Base-by-base conservation (phyloP, 768 basidiomycete species). In the Thelephora ganbajun region DNA sequence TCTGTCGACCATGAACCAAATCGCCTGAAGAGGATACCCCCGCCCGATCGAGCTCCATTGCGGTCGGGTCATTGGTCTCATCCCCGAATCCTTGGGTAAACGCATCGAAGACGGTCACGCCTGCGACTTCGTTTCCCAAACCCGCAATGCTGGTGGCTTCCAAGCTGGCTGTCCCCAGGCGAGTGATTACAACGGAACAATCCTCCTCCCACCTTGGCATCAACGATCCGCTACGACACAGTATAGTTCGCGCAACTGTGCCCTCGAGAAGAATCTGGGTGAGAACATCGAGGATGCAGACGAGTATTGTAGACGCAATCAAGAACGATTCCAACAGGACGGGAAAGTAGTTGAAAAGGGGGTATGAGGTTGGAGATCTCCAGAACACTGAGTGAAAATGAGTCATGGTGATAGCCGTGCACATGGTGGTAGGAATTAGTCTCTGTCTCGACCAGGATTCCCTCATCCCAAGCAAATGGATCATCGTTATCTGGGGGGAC, bases 81-180 rank as follows among this genome's bases (percentile, higher is more conserved):
- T 48, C 16, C 20, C 51, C 51, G 14, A 45, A 22, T 11, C 20
- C 18, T 2, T 33, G 18, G 36, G 37, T 16, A 5, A 47, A 20
- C 13, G 47, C 35, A 37, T 45, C 35, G 39, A 55, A 35, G 35
- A 57, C 54, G 22, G 62, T 53, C 44, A 86, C 68, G 4, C 71
- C 65, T 6, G 76, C 76, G 11, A 86, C 77, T 60, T 88, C 83
- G 54, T 87, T 85, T 1, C 79, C 78, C 58, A 83, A 71, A 2
- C 85, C 85, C 19, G 76, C 69, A 9, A 82, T 67, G 42, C 76
- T 78, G 0, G 83, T 85, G 0, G 81, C 79, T 58, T 88, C 85
- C 44, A 88, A 66, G 52, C 80, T 82, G 3, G 82, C 83, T 0
- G 80, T 80, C 16, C 83, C 83, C 16, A 85, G 66, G 18, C 85